These are phyloP conservation scores for Microglena sp. DNA, from an alignment of 139 green algal species.

Conservation along the genomic window DNA sequence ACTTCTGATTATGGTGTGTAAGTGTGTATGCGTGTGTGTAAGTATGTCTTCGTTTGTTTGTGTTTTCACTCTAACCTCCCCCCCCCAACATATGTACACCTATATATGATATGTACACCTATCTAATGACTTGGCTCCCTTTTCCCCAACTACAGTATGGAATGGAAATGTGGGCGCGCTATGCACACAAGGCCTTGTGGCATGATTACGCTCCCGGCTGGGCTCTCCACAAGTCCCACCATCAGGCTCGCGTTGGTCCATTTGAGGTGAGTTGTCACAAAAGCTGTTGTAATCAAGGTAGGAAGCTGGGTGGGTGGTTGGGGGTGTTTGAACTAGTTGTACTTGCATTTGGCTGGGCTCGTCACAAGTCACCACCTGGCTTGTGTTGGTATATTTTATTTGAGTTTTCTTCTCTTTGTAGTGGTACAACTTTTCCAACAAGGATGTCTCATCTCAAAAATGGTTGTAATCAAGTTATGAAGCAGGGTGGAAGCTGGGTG, in stretches of 20 bases:
- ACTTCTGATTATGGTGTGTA: neutral
- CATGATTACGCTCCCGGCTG: conserved; percentile 77
- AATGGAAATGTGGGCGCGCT: conserved; percentile 89
- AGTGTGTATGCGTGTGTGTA: neutral
- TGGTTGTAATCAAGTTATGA: too few relatives aligned
- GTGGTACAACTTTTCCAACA: neutral
- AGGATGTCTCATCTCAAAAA: neutral
- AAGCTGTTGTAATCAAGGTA: neutral
- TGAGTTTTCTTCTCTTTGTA: neutral
- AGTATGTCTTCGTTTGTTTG: neutral
- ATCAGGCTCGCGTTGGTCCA: conserved; percentile 73
- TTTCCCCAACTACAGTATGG: conserved; percentile 35
- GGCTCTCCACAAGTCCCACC: conserved; percentile 86
- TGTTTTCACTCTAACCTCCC: neutral
- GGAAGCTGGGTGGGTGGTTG: too few relatives aligned
- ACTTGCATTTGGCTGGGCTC: neutral
- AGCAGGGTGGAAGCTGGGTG: too few relatives aligned
- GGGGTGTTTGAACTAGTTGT: too few relatives aligned
- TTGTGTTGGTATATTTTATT: neutral
- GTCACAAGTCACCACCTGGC: neutral
- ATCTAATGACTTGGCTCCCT: neutral
- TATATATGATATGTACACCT: neutral
- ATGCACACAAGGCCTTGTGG: conserved; percentile 86
- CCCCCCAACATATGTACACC: neutral
- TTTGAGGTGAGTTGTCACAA: conserved; percentile 66